Evolutionary conservation across 208 protist species (phyloP).

Genomic region (Leishmania aethiopica): DNA sequence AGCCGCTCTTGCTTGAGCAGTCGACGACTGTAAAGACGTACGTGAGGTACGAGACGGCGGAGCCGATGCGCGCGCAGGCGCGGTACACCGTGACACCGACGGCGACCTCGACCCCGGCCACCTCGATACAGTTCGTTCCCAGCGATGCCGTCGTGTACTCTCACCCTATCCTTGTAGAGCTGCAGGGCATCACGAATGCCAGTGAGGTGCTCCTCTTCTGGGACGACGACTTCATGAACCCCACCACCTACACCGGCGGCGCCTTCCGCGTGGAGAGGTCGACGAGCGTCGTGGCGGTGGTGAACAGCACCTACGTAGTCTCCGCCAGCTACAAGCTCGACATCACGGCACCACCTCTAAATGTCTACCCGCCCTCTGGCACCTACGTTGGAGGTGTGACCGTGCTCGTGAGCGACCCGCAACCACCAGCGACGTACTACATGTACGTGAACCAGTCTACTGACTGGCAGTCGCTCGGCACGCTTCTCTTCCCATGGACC

Average conservation of each 20-base stretch:
- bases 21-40: constrained; percentile 50
- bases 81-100: constrained; percentile 36
- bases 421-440: constrained; percentile 38
- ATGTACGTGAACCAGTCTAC: constrained; percentile 45
- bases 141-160: constrained; percentile 32
- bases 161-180: constrained; percentile 44
- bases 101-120: constrained; percentile 4
- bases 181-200: constrained; percentile 31
- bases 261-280: constrained; percentile 52
- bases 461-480: constrained; percentile 16
- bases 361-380: constrained; percentile 55
- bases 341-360: constrained; percentile 30
- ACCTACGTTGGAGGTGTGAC: constrained; percentile 59
- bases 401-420: constrained; percentile 45
- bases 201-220: constrained; percentile 45
- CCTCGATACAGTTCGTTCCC: constrained; percentile 34
- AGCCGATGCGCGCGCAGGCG: constrained; percentile 30
- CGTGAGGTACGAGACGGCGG: constrained; percentile 32
- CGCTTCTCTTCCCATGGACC: constrained; percentile 34
- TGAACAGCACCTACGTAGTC: constrained; percentile 35
- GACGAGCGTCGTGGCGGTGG: constrained; percentile 46
- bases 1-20: constrained; percentile 36
- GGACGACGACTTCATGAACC: constrained; percentile 36
- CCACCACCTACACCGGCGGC: constrained; percentile 36
- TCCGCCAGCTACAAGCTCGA: constrained; percentile 45